These are phyloP conservation scores for Calonectria hongkongensis DNA, from an alignment of 2,329 filamentous ascomycete genomes.

Conservation along the genomic window DNA sequence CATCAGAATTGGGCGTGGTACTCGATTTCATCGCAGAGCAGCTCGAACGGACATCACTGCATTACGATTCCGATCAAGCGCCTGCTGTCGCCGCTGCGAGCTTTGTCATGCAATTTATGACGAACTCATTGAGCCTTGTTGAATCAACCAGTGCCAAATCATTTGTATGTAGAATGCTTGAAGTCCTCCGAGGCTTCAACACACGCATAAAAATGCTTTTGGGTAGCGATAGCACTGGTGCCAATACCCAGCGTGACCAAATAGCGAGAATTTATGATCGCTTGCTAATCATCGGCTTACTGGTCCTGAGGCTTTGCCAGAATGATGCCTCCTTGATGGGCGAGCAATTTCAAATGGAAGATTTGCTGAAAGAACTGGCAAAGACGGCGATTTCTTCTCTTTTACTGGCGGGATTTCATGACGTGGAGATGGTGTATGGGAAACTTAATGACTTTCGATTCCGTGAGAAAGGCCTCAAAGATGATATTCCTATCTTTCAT, in stretches of 20 bases:
- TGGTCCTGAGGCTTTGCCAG: slow-evolving; percentile 66
- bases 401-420: slow-evolving; percentile 63
- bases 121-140: slow-evolving; percentile 64
- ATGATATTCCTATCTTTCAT: slow-evolving; percentile 66
- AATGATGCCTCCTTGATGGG: slow-evolving; percentile 55
- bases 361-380: slow-evolving; percentile 66
- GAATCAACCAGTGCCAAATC: slow-evolving; percentile 59
- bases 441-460: slow-evolving; percentile 66
- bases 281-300: slow-evolving; percentile 58
- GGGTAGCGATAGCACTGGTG: slow-evolving; percentile 19
- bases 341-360: slow-evolving; percentile 68
- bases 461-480: slow-evolving; percentile 72
- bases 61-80: slow-evolving; percentile 39
- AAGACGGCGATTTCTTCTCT: slow-evolving; percentile 63
- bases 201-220: slow-evolving; percentile 53
- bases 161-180: slow-evolving; percentile 66
- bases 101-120: slow-evolving; percentile 70
- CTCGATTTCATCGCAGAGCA: slow-evolving; percentile 75
- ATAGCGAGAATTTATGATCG: slow-evolving; percentile 56
- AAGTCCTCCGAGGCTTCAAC: slow-evolving; percentile 65
- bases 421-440: slow-evolving; percentile 68
- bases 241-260: slow-evolving; percentile 30
- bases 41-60: slow-evolving; percentile 48
- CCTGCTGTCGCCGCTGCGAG: slow-evolving; percentile 58
- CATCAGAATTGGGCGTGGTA: slow-evolving; percentile 77